These are phyloP conservation scores for Jaminaea rosea DNA, from an alignment of 1,284 basidiomycete species.

Conservation along the genomic window DNA sequence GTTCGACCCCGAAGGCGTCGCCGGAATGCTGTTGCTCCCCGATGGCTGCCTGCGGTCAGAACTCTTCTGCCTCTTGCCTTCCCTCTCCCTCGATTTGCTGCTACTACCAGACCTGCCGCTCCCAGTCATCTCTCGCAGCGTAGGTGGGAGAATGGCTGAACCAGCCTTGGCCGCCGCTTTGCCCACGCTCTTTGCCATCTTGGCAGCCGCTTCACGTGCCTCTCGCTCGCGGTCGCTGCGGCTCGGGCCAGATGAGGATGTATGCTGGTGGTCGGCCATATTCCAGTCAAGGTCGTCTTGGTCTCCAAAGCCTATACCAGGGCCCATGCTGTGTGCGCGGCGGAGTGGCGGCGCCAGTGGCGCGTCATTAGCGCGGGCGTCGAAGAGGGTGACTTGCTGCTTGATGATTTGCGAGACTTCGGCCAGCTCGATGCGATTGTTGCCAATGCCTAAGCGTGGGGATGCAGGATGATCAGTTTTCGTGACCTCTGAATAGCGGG, in stretches of 20 bases:
- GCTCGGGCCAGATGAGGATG: not conserved
- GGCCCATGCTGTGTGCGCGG: slow-evolving; percentile 68
- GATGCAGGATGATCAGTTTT: not conserved
- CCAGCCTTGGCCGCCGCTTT: slow-evolving; percentile 32
- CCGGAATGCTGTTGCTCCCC: too few relatives aligned
- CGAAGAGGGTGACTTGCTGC: slow-evolving; percentile 66
- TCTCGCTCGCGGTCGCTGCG: too few relatives aligned
- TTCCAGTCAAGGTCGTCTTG: slow-evolving; percentile 4
- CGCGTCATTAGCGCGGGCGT: slow-evolving; percentile 48
- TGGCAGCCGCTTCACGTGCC: too few relatives aligned
- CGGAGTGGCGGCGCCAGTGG: slow-evolving; percentile 2
- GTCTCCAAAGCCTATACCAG: slow-evolving; percentile 52
- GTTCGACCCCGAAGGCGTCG: too few relatives aligned
- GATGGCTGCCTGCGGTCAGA: too few relatives aligned
- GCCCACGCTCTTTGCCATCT: slow-evolving; percentile 24
- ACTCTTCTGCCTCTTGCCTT: too few relatives aligned
- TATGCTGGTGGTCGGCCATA: not conserved
- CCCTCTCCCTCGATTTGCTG: too few relatives aligned
- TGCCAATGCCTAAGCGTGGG: slow-evolving; percentile 59
- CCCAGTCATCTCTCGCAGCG: too few relatives aligned
- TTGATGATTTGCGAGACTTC: slow-evolving; percentile 73
- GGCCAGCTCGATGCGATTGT: slow-evolving; percentile 65
- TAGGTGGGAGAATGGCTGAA: slow-evolving; percentile 31
- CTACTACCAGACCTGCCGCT: too few relatives aligned
- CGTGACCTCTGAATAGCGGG: not conserved